Percentiles rank a stretch among this genome's conserved stretches.
These are phyloP conservation scores for Pichia sp. DNA, from an alignment of 1,139 yeast species.

Conservation along the genomic window DNA sequence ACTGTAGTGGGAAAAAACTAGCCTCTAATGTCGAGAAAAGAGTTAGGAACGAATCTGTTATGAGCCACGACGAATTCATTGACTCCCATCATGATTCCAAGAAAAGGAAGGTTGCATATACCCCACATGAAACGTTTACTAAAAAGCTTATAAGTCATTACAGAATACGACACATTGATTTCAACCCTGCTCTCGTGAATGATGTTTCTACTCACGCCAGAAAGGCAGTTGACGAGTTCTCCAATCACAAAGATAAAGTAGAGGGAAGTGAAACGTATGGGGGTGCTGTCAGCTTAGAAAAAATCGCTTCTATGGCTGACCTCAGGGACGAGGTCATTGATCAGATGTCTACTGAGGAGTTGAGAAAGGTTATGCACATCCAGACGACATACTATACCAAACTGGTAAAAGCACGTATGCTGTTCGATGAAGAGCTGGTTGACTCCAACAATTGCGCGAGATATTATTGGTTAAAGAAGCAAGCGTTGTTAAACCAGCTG, in stretches of 20 bases:
- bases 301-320: neutral
- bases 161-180: constrained; percentile 8
- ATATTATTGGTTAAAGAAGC: constrained; percentile 50
- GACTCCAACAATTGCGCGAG: constrained; percentile 34
- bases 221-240: constrained; percentile 5
- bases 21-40: constrained; percentile 5
- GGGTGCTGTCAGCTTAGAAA: neutral
- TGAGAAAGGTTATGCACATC: constrained; percentile 23
- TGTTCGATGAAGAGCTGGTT: constrained; percentile 38
- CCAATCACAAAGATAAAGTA: neutral
- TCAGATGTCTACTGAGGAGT: constrained; percentile 20
- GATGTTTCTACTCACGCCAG: constrained; percentile 8
- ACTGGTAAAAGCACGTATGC: constrained; percentile 40
- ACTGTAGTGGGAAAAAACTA: constrained; percentile 8
- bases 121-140: neutral
- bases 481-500: constrained; percentile 34
- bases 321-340: constrained; percentile 15
- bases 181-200: constrained; percentile 9
- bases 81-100: constrained; percentile 38
- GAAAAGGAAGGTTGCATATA: constrained; percentile 32
- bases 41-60: constrained; percentile 5
- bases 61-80: constrained; percentile 14
- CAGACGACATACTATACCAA: constrained; percentile 37
- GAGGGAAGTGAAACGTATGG: neutral
- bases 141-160: constrained; percentile 10